Base-by-base conservation (phyloP, 1,139 yeast species). In the Petasospora rhodanensis region DNA sequence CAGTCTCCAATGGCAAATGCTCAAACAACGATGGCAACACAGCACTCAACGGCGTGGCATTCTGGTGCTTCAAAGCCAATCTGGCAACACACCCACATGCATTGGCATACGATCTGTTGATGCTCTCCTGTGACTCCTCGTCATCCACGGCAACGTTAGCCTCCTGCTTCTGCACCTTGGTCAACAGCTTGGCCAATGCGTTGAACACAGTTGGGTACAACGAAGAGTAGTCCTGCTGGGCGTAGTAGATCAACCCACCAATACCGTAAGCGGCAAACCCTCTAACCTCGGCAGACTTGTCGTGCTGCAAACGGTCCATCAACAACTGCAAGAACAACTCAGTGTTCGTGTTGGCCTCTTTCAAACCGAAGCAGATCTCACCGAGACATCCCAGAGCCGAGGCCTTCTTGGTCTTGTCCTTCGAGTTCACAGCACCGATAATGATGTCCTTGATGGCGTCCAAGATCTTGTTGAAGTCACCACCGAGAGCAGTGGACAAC, bases 71-170 rank as follows among this genome's bases (percentile, higher is more conserved):
- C 58, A 84, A 66, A 14, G 85, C 73, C 85, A 91, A 73, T 64
- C 98, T 79, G 21, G 95, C 87, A 41, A 89, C 95, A 72, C 98
- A 91, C 29, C 99, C 99, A 60, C 94, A 83, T 7, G 96, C 95
- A 59, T 91, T 91, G 42, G 97, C 95, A 49, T 78, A 76, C 11
- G 95, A 78, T 62, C 96, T 75, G 61, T 82, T 79, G 46, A 85
- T 75, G 42, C 78, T 83, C 46, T 87, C 95, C 56, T 73, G 74
- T 30, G 85, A 73, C 58, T 84, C 94, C 46, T 80, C 93, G 49
- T 81, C 93, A 44, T 75, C 83, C 37, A 68, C 75, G 40, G 69
- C 72, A 39, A 66, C 62, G 49, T 69, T 66, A 35, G 68, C 66
- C 46, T 77, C 78, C 59, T 76, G 75, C 49, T 74, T 76, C 56